Percentiles rank a stretch among this genome's conserved stretches.
These are phyloP conservation scores for Hypoxylon rickii DNA, from an alignment of 495 filamentous ascomycete species.

Conservation along the genomic window DNA sequence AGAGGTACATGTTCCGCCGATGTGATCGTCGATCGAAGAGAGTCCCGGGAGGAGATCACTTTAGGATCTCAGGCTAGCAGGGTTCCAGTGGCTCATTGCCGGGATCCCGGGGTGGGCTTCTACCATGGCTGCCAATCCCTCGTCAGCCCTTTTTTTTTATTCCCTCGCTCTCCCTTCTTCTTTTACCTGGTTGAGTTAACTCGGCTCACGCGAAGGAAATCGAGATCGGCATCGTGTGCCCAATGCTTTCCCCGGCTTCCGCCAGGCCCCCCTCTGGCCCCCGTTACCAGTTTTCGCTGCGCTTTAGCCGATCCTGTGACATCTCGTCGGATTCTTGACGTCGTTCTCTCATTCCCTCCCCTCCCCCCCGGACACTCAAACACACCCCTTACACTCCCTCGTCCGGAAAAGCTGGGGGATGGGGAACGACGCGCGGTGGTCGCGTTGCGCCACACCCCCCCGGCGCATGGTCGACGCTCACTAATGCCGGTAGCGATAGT, in stretches of 20 bases:
- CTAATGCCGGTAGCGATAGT: slow-evolving; percentile 33
- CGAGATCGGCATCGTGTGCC: slow-evolving; percentile 21
- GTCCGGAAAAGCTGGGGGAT: no score
- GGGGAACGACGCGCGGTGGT: slow-evolving; percentile 1
- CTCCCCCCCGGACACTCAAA: background rate
- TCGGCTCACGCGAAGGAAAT: slow-evolving; percentile 20
- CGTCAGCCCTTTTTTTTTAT: slow-evolving; percentile 27
- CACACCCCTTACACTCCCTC: background rate
- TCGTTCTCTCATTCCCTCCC: background rate
- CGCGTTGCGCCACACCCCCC: slow-evolving; percentile 1
- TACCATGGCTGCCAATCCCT: slow-evolving; percentile 23
- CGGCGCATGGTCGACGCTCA: slow-evolving; percentile 7
- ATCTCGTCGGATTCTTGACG: slow-evolving; percentile 4
- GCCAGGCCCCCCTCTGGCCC: no score
- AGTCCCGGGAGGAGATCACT: slow-evolving; percentile 35
- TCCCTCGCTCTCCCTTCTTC: background rate
- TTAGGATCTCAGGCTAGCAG: slow-evolving; percentile 30
- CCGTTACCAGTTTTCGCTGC: background rate
- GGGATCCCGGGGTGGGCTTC: slow-evolving; percentile 13
- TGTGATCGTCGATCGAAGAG: slow-evolving; percentile 33
- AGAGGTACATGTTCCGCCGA: slow-evolving; percentile 20
- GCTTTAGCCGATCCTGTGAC: slow-evolving; percentile 21
- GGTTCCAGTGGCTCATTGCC: slow-evolving; percentile 29
- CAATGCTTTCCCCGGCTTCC: slow-evolving; percentile 3
- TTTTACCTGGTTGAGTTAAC: slow-evolving; percentile 22